These are phyloP conservation scores for Phytophthora constricta DNA, from an alignment of 352 stramenopile species.

Conservation along the genomic window DNA sequence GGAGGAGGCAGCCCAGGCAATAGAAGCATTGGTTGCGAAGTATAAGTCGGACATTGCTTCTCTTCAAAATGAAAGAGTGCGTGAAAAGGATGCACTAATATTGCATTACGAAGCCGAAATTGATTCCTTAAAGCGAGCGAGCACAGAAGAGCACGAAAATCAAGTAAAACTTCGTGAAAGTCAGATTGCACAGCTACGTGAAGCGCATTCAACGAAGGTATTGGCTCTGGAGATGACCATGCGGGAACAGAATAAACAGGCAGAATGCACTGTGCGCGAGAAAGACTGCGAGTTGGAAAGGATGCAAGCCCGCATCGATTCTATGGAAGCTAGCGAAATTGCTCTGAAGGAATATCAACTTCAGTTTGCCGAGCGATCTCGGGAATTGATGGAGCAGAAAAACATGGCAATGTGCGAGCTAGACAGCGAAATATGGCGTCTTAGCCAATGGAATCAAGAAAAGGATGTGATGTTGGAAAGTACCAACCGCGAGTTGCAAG, in stretches of 20 bases:
- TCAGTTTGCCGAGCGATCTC: slow-evolving; percentile 22
- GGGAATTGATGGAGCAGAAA: slow-evolving; percentile 38
- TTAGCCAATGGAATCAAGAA: slow-evolving; percentile 29
- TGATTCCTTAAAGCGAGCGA: slow-evolving; percentile 41
- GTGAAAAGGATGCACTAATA: slow-evolving; percentile 31
- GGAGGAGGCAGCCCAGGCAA: slow-evolving; percentile 18
- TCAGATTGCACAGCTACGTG: slow-evolving; percentile 47
- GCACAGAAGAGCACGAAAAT: slow-evolving; percentile 46
- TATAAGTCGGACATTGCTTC: slow-evolving; percentile 31
- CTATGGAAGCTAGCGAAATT: slow-evolving; percentile 32
- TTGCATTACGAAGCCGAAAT: slow-evolving; percentile 62
- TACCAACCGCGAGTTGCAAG: slow-evolving; percentile 35
- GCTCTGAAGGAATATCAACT: slow-evolving; percentile 21
- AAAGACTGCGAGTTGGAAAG: slow-evolving; percentile 34
- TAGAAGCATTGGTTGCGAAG: slow-evolving; percentile 31
- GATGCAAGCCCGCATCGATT: slow-evolving; percentile 22
- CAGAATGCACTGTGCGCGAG: slow-evolving; percentile 26
- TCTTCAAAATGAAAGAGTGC: slow-evolving; percentile 28
- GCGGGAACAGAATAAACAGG: slow-evolving; percentile 47
- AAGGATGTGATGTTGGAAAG: slow-evolving; percentile 34
- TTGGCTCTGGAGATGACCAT: slow-evolving; percentile 53
- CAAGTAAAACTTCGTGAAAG: slow-evolving; percentile 33
- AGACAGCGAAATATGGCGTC: slow-evolving; percentile 33
- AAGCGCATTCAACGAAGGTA: slow-evolving; percentile 46
- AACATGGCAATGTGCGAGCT: slow-evolving; percentile 51